Percentiles rank a stretch among this genome's conserved stretches.
These are phyloP conservation scores for Pleurotus pulmonarius DNA, from an alignment of 768 basidiomycete genomes.

Conservation along the genomic window DNA sequence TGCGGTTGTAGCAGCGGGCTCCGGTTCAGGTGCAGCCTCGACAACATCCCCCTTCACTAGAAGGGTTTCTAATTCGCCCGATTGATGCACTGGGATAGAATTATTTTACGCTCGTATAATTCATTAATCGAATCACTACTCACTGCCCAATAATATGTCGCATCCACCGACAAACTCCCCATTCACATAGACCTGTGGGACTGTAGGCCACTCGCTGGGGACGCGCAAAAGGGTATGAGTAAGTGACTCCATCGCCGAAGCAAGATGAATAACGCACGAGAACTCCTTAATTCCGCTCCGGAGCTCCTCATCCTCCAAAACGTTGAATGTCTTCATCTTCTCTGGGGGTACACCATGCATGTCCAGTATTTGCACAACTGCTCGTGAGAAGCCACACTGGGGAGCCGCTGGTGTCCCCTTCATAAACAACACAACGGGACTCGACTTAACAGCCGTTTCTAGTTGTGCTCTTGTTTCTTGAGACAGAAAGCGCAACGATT, in stretches of 20 bases:
- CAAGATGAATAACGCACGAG: constrained; percentile 63
- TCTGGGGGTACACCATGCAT: constrained; percentile 74
- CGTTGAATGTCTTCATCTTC: constrained; percentile 88
- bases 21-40: constrained; percentile 35
- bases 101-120: constrained; percentile 5
- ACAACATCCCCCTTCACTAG: constrained; percentile 71
- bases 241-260: background rate
- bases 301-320: constrained; percentile 81
- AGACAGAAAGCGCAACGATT: constrained; percentile 49
- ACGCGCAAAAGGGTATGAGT: background rate
- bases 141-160: constrained; percentile 89
- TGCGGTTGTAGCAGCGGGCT: background rate
- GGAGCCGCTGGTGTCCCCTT: constrained; percentile 88
- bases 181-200: constrained; percentile 91
- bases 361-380: constrained; percentile 87
- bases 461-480: constrained; percentile 60
- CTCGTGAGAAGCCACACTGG: constrained; percentile 94
- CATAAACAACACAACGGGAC: constrained; percentile 95
- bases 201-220: constrained; percentile 92
- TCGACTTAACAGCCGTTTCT: constrained; percentile 67
- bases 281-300: constrained; percentile 91
- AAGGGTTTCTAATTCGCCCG: constrained; percentile 85
- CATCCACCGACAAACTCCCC: constrained; percentile 98
- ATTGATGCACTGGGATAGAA: constrained; percentile 80
- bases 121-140: constrained; percentile 29